phyloP scores from a whole-genome alignment of 345 rosid species.

The Sonneratia alba region DNA sequence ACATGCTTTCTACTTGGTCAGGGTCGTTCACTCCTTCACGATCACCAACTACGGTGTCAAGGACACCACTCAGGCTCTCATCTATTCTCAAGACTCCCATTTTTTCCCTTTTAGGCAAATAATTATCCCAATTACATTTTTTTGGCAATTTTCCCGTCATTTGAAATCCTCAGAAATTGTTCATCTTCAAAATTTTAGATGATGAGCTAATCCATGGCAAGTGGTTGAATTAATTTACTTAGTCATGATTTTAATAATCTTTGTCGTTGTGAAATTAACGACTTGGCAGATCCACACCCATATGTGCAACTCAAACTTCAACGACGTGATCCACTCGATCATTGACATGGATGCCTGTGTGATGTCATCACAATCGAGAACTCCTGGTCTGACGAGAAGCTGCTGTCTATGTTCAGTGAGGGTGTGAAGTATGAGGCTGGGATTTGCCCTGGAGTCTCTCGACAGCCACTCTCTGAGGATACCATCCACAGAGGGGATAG shows the following conservation, averaged over 20 bases:
- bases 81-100: not conserved
- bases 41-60: slow-evolving; percentile 79
- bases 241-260: not conserved
- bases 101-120: too few species aligned
- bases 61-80: slow-evolving; percentile 80
- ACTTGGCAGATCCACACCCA: slow-evolving; percentile 75
- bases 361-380: slow-evolving; percentile 97
- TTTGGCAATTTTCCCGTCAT: too few species aligned
- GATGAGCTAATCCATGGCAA: not conserved
- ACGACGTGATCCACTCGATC: slow-evolving; percentile 92
- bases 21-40: slow-evolving; percentile 99
- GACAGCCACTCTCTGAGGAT: slow-evolving; percentile 97
- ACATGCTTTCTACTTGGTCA: slow-evolving; percentile 89
- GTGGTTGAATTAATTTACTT: not conserved
- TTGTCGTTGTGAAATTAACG: not conserved
- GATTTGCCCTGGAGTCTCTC: slow-evolving; percentile 85
- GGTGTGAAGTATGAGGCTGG: slow-evolving; percentile 98
- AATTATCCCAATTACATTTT: too few species aligned
- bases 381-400: slow-evolving; percentile 97
- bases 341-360: slow-evolving; percentile 75
- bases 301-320: slow-evolving; percentile 99
- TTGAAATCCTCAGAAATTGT: too few species aligned
- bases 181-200: not conserved
- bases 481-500: slow-evolving; percentile 86
- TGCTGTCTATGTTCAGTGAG: slow-evolving; percentile 91